Conservation (phyloP, 2,329 filamentous ascomycete species). For the Colletotrichum sp. region DNA sequence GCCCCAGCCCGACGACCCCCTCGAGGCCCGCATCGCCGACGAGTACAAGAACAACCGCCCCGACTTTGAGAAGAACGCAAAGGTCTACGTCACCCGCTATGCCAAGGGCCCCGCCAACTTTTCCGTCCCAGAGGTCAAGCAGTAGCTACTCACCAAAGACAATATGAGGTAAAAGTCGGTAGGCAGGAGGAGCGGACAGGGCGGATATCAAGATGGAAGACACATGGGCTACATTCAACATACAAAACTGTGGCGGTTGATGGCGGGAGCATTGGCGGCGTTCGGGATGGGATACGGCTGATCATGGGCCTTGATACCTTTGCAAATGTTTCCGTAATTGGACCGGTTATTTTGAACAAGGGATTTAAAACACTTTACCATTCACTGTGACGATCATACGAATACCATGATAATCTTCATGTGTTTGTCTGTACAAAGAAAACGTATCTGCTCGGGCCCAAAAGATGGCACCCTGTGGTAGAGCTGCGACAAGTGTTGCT, state of each 20-base stretch:
- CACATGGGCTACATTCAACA: neutral
- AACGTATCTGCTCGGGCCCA: neutral
- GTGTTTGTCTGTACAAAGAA: constrained; percentile 2
- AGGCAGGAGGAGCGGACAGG: neutral
- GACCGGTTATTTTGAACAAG: neutral
- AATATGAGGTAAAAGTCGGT: neutral
- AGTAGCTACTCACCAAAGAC: neutral
- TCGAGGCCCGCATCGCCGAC: constrained; percentile 86
- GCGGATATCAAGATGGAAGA: neutral
- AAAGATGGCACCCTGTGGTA: neutral
- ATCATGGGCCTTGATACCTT: neutral
- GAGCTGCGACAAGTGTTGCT: constrained; percentile 1
- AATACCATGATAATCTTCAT: neutral
- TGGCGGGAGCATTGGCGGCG: neutral
- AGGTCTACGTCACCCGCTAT: constrained; percentile 76
- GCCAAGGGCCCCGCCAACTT: constrained; percentile 56
- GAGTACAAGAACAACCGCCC: constrained; percentile 74
- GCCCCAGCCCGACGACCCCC: constrained; percentile 87
- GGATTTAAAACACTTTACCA: neutral
- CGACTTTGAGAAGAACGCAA: constrained; percentile 77
- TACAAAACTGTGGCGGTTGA: neutral
- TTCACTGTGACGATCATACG: neutral
- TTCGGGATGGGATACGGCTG: neutral
- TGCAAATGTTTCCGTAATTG: neutral
- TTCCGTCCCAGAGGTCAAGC: constrained; percentile 26